Evolutionary conservation across 1,139 yeast species (phyloP).

Genomic region (Hansenula sp.): DNA sequence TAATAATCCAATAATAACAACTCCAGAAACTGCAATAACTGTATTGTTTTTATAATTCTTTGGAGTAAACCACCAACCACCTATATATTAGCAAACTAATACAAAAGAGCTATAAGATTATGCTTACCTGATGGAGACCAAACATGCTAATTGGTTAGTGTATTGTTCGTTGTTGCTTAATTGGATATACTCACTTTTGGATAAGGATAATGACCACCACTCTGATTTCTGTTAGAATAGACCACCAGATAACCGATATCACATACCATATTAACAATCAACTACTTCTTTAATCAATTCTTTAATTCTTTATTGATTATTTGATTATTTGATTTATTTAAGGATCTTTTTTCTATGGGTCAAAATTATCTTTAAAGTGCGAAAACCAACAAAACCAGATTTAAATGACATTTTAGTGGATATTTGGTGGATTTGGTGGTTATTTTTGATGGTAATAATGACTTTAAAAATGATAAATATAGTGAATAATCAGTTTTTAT

Average conservation of each 20-base stretch:
- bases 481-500: no score
- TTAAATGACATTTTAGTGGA: no score
- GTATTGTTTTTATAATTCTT: slow-evolving; percentile 17
- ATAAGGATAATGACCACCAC: slow-evolving; percentile 19
- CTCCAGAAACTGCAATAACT: slow-evolving; percentile 9
- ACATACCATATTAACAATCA: neutral
- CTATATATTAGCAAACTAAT: slow-evolving; percentile 13
- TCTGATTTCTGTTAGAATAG: slow-evolving; percentile 5
- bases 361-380: no score
- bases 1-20: slow-evolving; percentile 13
- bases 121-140: slow-evolving; percentile 24
- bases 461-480: no score
- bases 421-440: no score
- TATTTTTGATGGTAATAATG: no score
- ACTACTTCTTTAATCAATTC: no score
- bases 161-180: neutral
- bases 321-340: no score
- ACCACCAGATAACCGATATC: neutral
- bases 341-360: no score
- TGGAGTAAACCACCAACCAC: slow-evolving; percentile 24
- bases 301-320: no score
- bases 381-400: neutral
- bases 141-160: slow-evolving; percentile 12
- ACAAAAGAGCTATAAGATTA: neutral
- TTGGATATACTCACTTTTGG: slow-evolving; percentile 15